Evolutionary conservation across 1,284 basidiomycete genomes (phyloP).

Genomic region (Ustilago hordei): DNA sequence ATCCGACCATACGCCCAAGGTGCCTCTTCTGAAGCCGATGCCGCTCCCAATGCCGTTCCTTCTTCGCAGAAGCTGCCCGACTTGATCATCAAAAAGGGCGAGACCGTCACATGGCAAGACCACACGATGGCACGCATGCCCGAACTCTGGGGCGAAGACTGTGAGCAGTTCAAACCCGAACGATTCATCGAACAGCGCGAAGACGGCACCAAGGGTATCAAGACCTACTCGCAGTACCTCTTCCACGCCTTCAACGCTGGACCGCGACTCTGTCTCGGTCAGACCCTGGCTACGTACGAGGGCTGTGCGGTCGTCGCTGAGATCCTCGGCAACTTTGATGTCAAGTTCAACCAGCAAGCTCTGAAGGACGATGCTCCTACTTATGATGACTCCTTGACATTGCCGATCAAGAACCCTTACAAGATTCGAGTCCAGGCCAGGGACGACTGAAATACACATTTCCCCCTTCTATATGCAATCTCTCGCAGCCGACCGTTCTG

Average conservation of each 20-base stretch:
- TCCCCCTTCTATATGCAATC: not conserved
- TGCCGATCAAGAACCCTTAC: slow-evolving; percentile 52
- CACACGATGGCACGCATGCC: slow-evolving; percentile 61
- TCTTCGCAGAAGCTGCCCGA: slow-evolving; percentile 44
- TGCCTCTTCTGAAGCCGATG: slow-evolving; percentile 25
- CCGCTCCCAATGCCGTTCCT: slow-evolving; percentile 40
- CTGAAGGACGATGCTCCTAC: slow-evolving; percentile 40
- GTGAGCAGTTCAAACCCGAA: slow-evolving; percentile 66
- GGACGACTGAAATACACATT: slow-evolving; percentile 20
- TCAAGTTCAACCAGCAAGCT: slow-evolving; percentile 36
- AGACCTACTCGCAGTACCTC: slow-evolving; percentile 71
- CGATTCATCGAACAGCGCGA: slow-evolving; percentile 61
- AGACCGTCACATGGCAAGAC: slow-evolving; percentile 54
- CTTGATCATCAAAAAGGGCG: slow-evolving; percentile 50
- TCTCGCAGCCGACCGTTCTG: not conserved
- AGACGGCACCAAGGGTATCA: slow-evolving; percentile 69
- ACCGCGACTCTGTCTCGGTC: slow-evolving; percentile 69
- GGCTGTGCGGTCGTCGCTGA: slow-evolving; percentile 48
- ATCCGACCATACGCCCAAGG: slow-evolving; percentile 51
- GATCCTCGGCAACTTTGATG: slow-evolving; percentile 48
- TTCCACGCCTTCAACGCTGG: slow-evolving; percentile 67
- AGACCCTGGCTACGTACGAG: slow-evolving; percentile 60
- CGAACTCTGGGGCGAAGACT: slow-evolving; percentile 63
- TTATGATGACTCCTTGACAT: slow-evolving; percentile 51
- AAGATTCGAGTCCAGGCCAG: slow-evolving; percentile 34